These are phyloP conservation scores for Pleurotus ostreatus DNA, from an alignment of 768 basidiomycete genomes.

Conservation along the genomic window DNA sequence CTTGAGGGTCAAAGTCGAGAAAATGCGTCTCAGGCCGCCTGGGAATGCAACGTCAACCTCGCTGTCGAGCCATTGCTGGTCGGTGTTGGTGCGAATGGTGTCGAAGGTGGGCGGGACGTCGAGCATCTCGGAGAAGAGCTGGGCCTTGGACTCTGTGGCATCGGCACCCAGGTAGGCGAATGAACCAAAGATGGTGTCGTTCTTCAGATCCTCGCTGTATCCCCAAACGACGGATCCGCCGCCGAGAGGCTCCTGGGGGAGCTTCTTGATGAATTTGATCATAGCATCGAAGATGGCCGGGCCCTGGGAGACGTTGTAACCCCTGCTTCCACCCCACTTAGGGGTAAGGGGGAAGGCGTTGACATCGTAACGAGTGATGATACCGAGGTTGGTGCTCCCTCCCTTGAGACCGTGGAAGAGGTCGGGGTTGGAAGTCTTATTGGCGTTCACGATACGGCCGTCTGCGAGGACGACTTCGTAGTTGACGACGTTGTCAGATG, in stretches of 20 bases:
- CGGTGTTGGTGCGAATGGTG: constrained; percentile 1
- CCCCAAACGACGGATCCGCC: constrained; percentile 5
- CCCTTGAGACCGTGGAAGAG: constrained; percentile 14
- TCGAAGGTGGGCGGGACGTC: not conserved
- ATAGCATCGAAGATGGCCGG: constrained; percentile 1
- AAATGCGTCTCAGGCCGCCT: constrained; percentile 1
- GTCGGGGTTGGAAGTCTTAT: constrained; percentile 9
- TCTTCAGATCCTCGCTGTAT: not conserved
- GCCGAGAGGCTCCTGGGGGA: constrained; percentile 1
- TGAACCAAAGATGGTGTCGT: constrained; percentile 2
- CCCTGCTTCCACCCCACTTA: constrained; percentile 13
- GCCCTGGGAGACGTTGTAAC: constrained; percentile 8
- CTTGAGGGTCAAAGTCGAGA: constrained; percentile 5
- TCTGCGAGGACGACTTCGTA: constrained; percentile 13
- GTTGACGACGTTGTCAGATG: constrained; percentile 11
- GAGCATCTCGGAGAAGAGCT: constrained; percentile 5
- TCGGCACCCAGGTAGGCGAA: not conserved
- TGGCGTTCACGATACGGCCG: constrained; percentile 9
- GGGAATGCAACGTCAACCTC: constrained; percentile 3
- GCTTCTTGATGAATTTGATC: constrained; percentile 2
- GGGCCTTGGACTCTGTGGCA: not conserved
- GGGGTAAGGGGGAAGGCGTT: constrained; percentile 5
- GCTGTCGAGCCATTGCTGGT: not conserved
- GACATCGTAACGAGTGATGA: constrained; percentile 16
- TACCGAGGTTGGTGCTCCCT: constrained; percentile 15